phyloP scores from a whole-genome alignment of 768 basidiomycete species.

The Pisolithus marmoratus region DNA sequence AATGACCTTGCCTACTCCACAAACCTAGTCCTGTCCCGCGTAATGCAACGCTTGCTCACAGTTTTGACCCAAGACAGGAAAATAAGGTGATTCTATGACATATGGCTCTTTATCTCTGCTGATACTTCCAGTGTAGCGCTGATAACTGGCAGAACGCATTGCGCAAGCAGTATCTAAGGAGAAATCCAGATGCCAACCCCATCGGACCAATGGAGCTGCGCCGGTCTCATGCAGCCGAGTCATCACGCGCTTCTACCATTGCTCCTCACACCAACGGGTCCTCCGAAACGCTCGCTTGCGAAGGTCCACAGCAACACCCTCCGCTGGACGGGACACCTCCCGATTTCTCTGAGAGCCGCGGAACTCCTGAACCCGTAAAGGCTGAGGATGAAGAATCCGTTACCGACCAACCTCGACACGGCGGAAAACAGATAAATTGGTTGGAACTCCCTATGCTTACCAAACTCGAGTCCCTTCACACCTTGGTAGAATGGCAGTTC shows the following conservation, averaged over 20 bases:
- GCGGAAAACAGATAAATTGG: conserved; percentile 57
- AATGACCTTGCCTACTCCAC: conserved; percentile 63
- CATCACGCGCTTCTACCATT: conserved; percentile 24
- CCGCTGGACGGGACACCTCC: conserved; percentile 1
- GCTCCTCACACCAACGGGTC: conserved; percentile 5
- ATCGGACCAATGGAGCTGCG: conserved; percentile 48
- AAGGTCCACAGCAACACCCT: conserved; percentile 9
- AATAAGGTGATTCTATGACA: conserved; percentile 45
- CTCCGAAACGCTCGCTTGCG: conserved; percentile 4
- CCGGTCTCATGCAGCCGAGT: conserved; percentile 19
- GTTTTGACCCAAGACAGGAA: conserved; percentile 78
- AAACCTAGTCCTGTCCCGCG: conserved; percentile 55
- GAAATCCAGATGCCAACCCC: conserved; percentile 65
- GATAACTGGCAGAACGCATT: conserved; percentile 77
- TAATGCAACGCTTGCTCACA: conserved; percentile 71
- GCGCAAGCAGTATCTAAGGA: conserved; percentile 71
- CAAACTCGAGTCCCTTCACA: conserved; percentile 71
- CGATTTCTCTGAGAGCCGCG: neutral
- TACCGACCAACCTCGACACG: conserved; percentile 13
- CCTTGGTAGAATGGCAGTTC: conserved; percentile 82
- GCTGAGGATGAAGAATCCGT: conserved; percentile 17
- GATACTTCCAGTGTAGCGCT: conserved; percentile 35
- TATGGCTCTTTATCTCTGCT: conserved; percentile 15
- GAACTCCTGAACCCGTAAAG: conserved; percentile 8
- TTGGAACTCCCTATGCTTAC: conserved; percentile 59